These are phyloP conservation scores for Allium sativum DNA, from an alignment of 106 monocot genomes.

Conservation along the genomic window DNA sequence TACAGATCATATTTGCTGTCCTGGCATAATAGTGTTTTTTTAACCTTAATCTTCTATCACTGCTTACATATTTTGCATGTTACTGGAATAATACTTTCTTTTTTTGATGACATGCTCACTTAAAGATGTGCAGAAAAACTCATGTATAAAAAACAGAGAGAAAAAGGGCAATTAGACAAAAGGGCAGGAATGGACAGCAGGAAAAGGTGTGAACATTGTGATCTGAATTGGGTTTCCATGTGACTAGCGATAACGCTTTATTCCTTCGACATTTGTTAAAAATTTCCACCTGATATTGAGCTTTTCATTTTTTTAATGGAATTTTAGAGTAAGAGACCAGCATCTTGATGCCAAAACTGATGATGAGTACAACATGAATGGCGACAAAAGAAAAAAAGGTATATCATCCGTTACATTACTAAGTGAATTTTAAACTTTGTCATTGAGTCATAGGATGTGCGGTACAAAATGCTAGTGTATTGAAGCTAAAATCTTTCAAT, in stretches of 20 bases:
- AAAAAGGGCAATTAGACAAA: slow-evolving; percentile 24
- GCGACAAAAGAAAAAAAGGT: slow-evolving; percentile 22
- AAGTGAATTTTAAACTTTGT: no score
- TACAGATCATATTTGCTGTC: no score
- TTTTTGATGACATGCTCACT: slow-evolving; percentile 22
- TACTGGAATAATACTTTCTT: neutral
- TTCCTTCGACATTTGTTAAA: neutral
- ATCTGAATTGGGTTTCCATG: slow-evolving; percentile 2
- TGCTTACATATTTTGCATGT: no score
- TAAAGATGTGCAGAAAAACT: slow-evolving; percentile 75
- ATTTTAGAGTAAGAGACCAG: slow-evolving; percentile 15
- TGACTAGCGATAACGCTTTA: neutral
- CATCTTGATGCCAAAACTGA: slow-evolving; percentile 13
- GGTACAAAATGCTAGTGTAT: no score
- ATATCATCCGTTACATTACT: neutral
- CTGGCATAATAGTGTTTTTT: no score
- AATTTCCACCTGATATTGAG: neutral
- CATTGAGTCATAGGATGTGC: no score
- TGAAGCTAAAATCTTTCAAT: no score
- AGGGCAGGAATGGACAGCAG: slow-evolving; percentile 22
- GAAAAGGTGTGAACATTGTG: slow-evolving; percentile 22
- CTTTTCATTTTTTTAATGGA: neutral
- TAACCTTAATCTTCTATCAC: no score
- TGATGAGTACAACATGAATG: slow-evolving; percentile 9
- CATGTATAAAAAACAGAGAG: slow-evolving; percentile 45